Conservation (phyloP, 192 early-diverging fungal species). For the Coemansia sp. region DNA sequence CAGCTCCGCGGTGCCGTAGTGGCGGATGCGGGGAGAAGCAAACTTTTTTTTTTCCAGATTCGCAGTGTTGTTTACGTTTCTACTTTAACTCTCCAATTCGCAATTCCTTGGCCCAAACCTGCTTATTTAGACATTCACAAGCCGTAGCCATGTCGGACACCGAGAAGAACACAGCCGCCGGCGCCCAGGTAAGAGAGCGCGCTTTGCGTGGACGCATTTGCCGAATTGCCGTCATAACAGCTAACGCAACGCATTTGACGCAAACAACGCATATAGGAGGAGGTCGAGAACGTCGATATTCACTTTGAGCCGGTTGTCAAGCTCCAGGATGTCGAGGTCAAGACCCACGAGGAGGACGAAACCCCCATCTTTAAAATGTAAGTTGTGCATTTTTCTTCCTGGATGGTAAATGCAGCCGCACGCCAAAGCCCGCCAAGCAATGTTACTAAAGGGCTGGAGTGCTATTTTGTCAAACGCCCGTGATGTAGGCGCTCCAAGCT, state of each 20-base stretch:
- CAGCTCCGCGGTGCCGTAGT: not conserved
- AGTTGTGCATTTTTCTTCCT: conserved; percentile 52
- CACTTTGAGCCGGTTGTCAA: conserved; percentile 97
- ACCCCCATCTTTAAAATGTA: conserved; percentile 80
- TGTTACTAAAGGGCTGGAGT: not conserved
- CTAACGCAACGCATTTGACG: no score
- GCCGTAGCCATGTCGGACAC: conserved; percentile 34
- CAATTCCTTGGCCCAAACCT: no score
- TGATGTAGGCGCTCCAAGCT: conserved; percentile 83
- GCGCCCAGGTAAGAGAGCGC: conserved; percentile 39
- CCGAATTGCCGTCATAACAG: not conserved
- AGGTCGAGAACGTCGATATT: conserved; percentile 78
- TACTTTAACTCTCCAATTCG: not conserved
- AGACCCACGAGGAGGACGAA: conserved; percentile 97
- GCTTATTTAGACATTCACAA: not conserved
- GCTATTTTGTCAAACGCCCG: not conserved
- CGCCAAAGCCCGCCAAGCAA: not conserved
- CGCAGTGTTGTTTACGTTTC: not conserved
- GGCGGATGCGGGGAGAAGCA: conserved; percentile 1
- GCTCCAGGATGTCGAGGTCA: conserved; percentile 86
- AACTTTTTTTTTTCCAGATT: not conserved
- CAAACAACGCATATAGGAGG: conserved; percentile 53
- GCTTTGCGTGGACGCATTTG: not conserved
- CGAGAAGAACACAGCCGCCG: conserved; percentile 40
- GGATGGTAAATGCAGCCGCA: not conserved